These are phyloP conservation scores for Pseudocercospora macadamiae DNA, from an alignment of 2,329 filamentous ascomycete genomes.

Conservation along the genomic window DNA sequence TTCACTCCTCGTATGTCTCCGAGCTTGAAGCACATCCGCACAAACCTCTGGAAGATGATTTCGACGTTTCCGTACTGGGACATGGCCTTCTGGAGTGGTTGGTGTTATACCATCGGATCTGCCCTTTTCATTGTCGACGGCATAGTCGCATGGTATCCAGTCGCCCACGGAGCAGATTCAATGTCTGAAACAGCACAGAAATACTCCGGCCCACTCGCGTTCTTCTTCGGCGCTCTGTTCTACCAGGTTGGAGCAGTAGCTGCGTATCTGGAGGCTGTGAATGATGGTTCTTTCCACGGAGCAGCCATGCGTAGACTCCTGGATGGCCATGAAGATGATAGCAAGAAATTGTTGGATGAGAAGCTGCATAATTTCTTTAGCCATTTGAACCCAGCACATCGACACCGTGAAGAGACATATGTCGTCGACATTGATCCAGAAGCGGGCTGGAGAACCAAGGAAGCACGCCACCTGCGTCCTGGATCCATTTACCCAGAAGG, in stretches of 20 bases:
- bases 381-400: constrained; percentile 16
- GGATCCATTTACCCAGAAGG: constrained; percentile 25
- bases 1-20: constrained; percentile 21
- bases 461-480: constrained; percentile 19
- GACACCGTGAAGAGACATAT: constrained; percentile 6
- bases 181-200: constrained; percentile 22
- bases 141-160: constrained; percentile 29
- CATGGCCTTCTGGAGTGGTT: constrained; percentile 36
- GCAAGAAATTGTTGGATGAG: constrained; percentile 34
- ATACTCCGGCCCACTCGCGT: constrained; percentile 28
- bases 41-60: constrained; percentile 26
- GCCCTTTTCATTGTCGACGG: constrained; percentile 33
- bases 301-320: constrained; percentile 32
- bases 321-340: constrained; percentile 31
- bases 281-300: constrained; percentile 36
- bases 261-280: constrained; percentile 37
- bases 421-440: constrained; percentile 17
- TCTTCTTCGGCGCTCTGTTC: constrained; percentile 34
- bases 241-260: constrained; percentile 35
- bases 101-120: constrained; percentile 33
- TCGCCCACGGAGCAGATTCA: constrained; percentile 23
- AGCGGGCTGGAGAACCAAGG: constrained; percentile 27
- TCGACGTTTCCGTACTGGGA: constrained; percentile 37
- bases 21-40: constrained; percentile 16
- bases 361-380: constrained; percentile 27